phyloP scores from a whole-genome alignment of 108 stramenopile genomes.

The Conticribra guillardii region DNA sequence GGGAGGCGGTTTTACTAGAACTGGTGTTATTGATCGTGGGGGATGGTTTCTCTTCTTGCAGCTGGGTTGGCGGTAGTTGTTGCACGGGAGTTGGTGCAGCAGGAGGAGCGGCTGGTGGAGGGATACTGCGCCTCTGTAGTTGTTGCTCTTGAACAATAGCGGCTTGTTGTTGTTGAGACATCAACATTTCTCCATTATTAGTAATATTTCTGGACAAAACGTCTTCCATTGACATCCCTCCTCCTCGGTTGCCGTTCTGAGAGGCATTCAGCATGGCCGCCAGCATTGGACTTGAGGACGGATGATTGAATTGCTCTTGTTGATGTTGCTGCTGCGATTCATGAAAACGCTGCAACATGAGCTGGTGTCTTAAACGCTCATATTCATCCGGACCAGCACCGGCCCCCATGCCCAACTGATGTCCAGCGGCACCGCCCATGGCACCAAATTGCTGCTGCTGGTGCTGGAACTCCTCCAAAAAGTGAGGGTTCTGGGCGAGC shows the following conservation, averaged over 20 bases:
- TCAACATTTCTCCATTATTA: no score
- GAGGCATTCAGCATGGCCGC: slow-evolving; percentile 24
- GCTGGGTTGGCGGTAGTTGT: background rate
- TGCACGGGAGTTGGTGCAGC: background rate
- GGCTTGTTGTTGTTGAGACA: background rate
- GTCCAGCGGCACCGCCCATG: no score
- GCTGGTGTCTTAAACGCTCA: slow-evolving; percentile 18
- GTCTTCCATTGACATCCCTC: no score
- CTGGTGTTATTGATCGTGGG: background rate
- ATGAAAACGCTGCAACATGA: slow-evolving; percentile 29
- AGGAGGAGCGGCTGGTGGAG: background rate
- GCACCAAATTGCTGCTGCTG: slow-evolving; percentile 10
- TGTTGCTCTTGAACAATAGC: background rate
- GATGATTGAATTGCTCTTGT: slow-evolving; percentile 18
- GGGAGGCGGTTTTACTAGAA: background rate
- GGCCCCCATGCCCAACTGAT: no score
- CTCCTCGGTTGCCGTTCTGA: slow-evolving; percentile 8
- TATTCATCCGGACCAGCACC: slow-evolving; percentile 27
- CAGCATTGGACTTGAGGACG: background rate
- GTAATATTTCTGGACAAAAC: no score
- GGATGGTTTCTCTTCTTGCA: background rate
- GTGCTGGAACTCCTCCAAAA: slow-evolving; percentile 26
- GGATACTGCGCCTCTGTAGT: background rate
- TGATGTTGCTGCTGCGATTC: slow-evolving; percentile 17
- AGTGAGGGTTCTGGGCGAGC: slow-evolving; percentile 27